Evolutionary conservation across 1,284 basidiomycete genomes (phyloP), one percentile per base, ranked within the genome.

Genomic region (Cutaneotrichosporon cutaneum): DNA sequence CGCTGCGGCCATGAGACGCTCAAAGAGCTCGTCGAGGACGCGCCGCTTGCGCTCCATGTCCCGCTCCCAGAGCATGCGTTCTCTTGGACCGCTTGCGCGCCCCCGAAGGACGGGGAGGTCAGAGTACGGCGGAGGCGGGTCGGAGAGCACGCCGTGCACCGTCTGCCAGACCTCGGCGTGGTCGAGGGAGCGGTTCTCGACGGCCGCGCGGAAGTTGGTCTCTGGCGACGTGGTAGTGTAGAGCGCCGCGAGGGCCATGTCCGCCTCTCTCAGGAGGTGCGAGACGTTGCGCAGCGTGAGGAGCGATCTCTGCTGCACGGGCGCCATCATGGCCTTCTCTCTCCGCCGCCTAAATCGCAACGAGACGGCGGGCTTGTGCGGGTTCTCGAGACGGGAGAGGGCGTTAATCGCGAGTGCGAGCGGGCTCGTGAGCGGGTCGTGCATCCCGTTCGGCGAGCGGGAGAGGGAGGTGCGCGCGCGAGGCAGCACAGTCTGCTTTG

Each of bases 151-250:
- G 3, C 85, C 82, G 39, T 81, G 77, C 22, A 94, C 75, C 10
- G 83, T 85, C 58, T 78, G 83, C 78, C 91, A 91, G n/a, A 89
- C 81, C 58, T 89, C 81, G 66, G 88, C 86, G 72, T 92, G 89
- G 66, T 89, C 86, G 69, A 83, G 83, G 56, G 90, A 82, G 14
- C 86, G 85, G 68, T 84, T 81, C 35, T 83, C 76, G 62, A 81
- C 82, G 5, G 90, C 88, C 21, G 86, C 79, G 18, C 74, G 76
- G 0, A 86, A 85, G 71, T 92, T 92, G 59, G 70, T 78, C 57
- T 81, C 81, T 4, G 87, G 73, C 3, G 65, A 66, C 2, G 55
- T 63, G 3, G 65, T 85, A 2, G 85, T 79, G 77, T 92, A 92
- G 14, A 82, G 82, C 16, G 72, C 75, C 0, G 88, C 89, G n/a